These are phyloP conservation scores for Cardamine occulta DNA, from an alignment of 345 rosid species.

Conservation along the genomic window DNA sequence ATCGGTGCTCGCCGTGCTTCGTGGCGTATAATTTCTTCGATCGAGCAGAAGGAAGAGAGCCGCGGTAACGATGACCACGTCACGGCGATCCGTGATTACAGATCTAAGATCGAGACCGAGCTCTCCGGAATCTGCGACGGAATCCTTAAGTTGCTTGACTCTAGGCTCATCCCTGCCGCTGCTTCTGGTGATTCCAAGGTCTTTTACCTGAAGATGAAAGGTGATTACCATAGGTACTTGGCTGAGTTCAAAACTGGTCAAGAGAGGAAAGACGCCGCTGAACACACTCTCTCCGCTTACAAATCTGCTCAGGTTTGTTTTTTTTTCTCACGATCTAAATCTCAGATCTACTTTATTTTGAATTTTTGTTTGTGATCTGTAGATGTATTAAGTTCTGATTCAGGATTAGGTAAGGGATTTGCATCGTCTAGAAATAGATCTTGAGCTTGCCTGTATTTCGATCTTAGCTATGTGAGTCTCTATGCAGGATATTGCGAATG, in stretches of 20 bases:
- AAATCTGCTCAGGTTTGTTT: slow-evolving; percentile 84
- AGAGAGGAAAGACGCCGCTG: slow-evolving; percentile 93
- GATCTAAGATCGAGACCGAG: slow-evolving; percentile 85
- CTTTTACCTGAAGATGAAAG: slow-evolving; percentile 93
- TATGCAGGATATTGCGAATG: slow-evolving; percentile 79
- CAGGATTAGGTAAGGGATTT: slow-evolving; percentile 11
- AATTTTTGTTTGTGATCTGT: background rate
- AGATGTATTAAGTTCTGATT: background rate
- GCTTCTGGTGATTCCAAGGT: slow-evolving; percentile 84
- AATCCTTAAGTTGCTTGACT: slow-evolving; percentile 81
- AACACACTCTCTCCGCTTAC: slow-evolving; percentile 88
- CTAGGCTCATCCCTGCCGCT: slow-evolving; percentile 75
- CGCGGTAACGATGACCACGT: slow-evolving; percentile 97
- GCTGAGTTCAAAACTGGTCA: slow-evolving; percentile 90
- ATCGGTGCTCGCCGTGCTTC: slow-evolving; percentile 96
- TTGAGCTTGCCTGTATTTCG: slow-evolving; percentile 16
- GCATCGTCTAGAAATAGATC: background rate
- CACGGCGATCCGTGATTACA: slow-evolving; percentile 73
- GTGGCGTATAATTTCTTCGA: slow-evolving; percentile 94
- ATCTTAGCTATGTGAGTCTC: slow-evolving; percentile 4
- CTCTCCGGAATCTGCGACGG: slow-evolving; percentile 88
- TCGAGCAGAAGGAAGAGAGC: slow-evolving; percentile 97
- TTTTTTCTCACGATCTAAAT: background rate
- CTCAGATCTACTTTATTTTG: slow-evolving; percentile 34
- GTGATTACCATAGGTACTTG: slow-evolving; percentile 89